Conservation (phyloP, 352 stramenopile species). For the Pythium chondricola region DNA sequence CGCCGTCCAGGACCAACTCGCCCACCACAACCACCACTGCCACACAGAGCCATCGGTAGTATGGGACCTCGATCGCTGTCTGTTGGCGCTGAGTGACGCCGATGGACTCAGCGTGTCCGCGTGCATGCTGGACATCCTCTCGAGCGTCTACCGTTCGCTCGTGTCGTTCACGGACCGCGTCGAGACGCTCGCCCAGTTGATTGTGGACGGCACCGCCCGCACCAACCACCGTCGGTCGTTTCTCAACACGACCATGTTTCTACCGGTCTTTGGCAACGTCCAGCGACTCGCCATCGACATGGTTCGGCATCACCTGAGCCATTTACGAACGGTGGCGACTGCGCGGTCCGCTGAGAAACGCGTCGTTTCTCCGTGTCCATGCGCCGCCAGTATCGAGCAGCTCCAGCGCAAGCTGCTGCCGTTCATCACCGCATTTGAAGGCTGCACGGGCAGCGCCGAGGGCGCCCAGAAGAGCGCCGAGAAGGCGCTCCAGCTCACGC, state of each 20-base stretch:
- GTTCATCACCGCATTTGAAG: conserved; percentile 65
- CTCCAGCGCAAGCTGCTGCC: conserved; percentile 58
- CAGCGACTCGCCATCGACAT: conserved; percentile 33
- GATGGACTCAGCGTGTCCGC: conserved; percentile 54
- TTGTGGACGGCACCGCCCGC: conserved; percentile 31
- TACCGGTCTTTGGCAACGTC: conserved; percentile 39
- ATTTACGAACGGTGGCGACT: conserved; percentile 17
- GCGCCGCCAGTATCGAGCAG: conserved; percentile 23
- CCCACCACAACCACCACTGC: not conserved
- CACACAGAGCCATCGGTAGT: not conserved
- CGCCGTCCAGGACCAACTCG: not conserved
- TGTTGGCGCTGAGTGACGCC: conserved; percentile 41
- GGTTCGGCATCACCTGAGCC: conserved; percentile 45
- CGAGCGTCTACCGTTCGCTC: conserved; percentile 33
- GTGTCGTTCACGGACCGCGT: conserved; percentile 29
- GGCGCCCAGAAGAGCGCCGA: conserved; percentile 43
- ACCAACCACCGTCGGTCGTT: conserved; percentile 62
- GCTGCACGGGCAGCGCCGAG: conserved; percentile 36
- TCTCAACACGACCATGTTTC: conserved; percentile 39
- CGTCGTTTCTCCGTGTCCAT: not conserved
- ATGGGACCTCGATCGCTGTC: conserved; percentile 8
- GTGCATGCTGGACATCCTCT: conserved; percentile 55
- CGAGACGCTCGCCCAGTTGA: conserved; percentile 24
- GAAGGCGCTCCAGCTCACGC: conserved; percentile 44
- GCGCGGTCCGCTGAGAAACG: not conserved